These are phyloP conservation scores for Physcomitrellopsis africana DNA, from an alignment of 225 moss, liverwort and hornwort genomes.

Conservation along the genomic window DNA sequence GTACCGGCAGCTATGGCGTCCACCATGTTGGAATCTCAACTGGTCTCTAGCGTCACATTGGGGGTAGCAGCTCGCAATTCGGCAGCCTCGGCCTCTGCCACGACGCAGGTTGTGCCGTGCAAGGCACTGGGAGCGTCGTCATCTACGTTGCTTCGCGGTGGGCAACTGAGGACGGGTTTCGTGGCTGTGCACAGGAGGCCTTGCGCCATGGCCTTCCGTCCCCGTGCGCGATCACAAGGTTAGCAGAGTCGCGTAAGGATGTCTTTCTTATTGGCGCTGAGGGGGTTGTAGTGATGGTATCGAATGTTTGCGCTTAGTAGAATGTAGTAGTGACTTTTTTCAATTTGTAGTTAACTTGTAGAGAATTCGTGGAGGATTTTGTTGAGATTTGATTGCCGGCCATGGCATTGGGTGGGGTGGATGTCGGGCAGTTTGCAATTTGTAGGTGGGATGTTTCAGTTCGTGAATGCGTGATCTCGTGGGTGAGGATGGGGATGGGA, in stretches of 20 bases:
- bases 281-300: neutral
- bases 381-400: neutral
- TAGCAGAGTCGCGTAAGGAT: neutral
- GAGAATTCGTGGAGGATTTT: neutral
- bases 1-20: slow-evolving; percentile 39
- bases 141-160: slow-evolving; percentile 23
- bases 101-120: neutral
- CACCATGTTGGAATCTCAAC: slow-evolving; percentile 25
- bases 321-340: neutral
- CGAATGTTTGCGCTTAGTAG: neutral
- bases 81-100: neutral
- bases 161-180: slow-evolving; percentile 11
- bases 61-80: neutral
- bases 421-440: neutral
- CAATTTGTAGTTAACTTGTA: slow-evolving; percentile 8
- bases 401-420: slow-evolving; percentile 17
- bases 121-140: slow-evolving; percentile 27
- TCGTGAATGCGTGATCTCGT: neutral
- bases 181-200: slow-evolving; percentile 1
- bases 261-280: neutral
- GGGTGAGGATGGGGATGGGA: neutral
- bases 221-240: slow-evolving; percentile 45
- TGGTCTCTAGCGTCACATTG: neutral
- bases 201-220: slow-evolving; percentile 31
- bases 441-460: neutral